Evolutionary conservation across 805 yeast species (phyloP).

Genomic region (Candida pseudoglaebosa): DNA sequence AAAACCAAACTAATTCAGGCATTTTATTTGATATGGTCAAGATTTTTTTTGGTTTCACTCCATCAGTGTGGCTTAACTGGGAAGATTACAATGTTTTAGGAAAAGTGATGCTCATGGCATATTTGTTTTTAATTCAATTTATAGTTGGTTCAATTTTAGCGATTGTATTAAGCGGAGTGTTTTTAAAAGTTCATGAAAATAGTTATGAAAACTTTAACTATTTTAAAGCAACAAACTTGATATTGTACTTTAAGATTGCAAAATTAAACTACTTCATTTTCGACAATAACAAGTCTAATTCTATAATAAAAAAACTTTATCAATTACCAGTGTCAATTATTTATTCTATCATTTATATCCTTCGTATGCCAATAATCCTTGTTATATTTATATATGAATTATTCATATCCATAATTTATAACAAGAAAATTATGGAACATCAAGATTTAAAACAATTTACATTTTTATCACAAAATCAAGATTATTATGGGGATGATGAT

Average conservation of each 20-base stretch:
- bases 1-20: slow-evolving; percentile 35
- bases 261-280: slow-evolving; percentile 11
- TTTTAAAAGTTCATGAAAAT: slow-evolving; percentile 28
- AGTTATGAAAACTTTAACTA: slow-evolving; percentile 39
- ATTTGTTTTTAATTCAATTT: slow-evolving; percentile 51
- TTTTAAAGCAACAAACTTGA: slow-evolving; percentile 35
- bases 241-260: slow-evolving; percentile 33
- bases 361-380: slow-evolving; percentile 33
- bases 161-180: slow-evolving; percentile 46
- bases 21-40: slow-evolving; percentile 51
- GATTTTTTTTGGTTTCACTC: slow-evolving; percentile 55
- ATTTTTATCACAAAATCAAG: slow-evolving; percentile 25
- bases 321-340: neutral
- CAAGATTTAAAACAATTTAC: slow-evolving; percentile 31
- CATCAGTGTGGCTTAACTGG: slow-evolving; percentile 59
- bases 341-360: slow-evolving; percentile 18
- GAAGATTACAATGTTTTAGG: slow-evolving; percentile 44
- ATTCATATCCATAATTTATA: slow-evolving; percentile 16
- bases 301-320: slow-evolving; percentile 7
- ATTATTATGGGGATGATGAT: slow-evolving; percentile 28
- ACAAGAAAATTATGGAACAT: slow-evolving; percentile 11
- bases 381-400: slow-evolving; percentile 31
- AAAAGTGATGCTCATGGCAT: slow-evolving; percentile 44
- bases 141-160: slow-evolving; percentile 52
- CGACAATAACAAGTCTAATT: neutral